Evolutionary conservation across 2,329 filamentous ascomycete species (phyloP).

Genomic region (Lachnellula subtilissima): DNA sequence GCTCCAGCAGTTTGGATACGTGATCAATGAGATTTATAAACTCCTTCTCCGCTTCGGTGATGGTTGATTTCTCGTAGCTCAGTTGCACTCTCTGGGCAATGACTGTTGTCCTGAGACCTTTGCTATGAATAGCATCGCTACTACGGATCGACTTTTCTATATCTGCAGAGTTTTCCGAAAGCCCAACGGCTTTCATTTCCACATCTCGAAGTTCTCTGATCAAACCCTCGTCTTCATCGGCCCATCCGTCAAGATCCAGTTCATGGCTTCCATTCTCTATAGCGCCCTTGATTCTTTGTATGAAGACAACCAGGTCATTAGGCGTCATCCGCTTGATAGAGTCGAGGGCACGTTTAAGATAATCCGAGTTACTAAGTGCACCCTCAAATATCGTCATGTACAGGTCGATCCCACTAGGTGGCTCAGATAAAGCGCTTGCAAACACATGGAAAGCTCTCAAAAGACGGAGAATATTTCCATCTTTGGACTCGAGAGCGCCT

Average conservation of each 20-base stretch:
- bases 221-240: conserved; percentile 20
- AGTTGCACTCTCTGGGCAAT: conserved; percentile 78
- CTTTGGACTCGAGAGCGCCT: conserved; percentile 32
- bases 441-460: conserved; percentile 47
- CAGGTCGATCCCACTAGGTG: conserved; percentile 37
- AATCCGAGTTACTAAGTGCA: conserved; percentile 46
- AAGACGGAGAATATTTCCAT: conserved; percentile 38
- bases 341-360: conserved; percentile 41
- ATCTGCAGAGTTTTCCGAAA: conserved; percentile 43
- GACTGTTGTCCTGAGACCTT: conserved; percentile 69
- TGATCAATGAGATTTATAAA: conserved; percentile 63
- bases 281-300: conserved; percentile 38
- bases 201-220: conserved; percentile 27
- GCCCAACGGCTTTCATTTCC: conserved; percentile 40
- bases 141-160: conserved; percentile 57
- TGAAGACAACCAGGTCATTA: conserved; percentile 39
- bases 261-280: conserved; percentile 19
- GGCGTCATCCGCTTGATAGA: conserved; percentile 57
- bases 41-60: conserved; percentile 65
- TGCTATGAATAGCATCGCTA: conserved; percentile 67
- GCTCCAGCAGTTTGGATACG: conserved; percentile 46
- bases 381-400: conserved; percentile 58
- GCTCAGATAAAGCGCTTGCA: conserved; percentile 23
- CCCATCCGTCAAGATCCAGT: conserved; percentile 29
- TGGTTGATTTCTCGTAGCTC: conserved; percentile 65